A percentile compares a stretch with the other conserved stretches of the same genome.
These are phyloP conservation scores for Nicotiana attenuata DNA, from an alignment of 257 asterid genomes.

Conservation along the genomic window DNA sequence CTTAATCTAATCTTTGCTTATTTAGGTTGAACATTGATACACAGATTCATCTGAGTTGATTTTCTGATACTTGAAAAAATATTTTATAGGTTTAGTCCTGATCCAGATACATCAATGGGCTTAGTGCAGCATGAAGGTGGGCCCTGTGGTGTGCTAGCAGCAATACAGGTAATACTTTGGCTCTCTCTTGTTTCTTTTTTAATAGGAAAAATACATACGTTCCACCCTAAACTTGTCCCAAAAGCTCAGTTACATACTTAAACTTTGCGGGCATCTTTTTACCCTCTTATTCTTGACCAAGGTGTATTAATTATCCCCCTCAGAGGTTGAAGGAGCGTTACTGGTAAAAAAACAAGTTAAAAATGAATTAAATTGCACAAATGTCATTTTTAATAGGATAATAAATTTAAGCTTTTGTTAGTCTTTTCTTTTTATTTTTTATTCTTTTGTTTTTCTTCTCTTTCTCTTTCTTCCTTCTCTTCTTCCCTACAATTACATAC, in stretches of 20 bases:
- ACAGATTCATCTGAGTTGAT: neutral
- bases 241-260: no score
- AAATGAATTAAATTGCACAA: no score
- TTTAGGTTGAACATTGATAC: neutral
- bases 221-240: no score
- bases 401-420: no score
- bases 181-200: constrained; percentile 13
- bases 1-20: neutral
- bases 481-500: neutral
- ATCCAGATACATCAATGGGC: constrained; percentile 94
- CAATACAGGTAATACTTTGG: constrained; percentile 70
- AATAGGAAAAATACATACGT: no score
- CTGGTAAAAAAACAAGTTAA: no score
- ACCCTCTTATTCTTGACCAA: no score
- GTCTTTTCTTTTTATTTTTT: no score
- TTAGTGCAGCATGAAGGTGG: constrained; percentile 99
- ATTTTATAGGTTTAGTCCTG: constrained; percentile 74
- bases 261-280: no score
- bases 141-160: constrained; percentile 97
- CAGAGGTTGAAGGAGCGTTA: no score
- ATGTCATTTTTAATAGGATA: no score
- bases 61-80: constrained; percentile 18
- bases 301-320: no score
- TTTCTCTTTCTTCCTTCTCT: neutral
- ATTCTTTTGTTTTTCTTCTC: neutral